phyloP scores from a whole-genome alignment of 805 yeast genomes.

The Schizosaccharomyces osmophilus region DNA sequence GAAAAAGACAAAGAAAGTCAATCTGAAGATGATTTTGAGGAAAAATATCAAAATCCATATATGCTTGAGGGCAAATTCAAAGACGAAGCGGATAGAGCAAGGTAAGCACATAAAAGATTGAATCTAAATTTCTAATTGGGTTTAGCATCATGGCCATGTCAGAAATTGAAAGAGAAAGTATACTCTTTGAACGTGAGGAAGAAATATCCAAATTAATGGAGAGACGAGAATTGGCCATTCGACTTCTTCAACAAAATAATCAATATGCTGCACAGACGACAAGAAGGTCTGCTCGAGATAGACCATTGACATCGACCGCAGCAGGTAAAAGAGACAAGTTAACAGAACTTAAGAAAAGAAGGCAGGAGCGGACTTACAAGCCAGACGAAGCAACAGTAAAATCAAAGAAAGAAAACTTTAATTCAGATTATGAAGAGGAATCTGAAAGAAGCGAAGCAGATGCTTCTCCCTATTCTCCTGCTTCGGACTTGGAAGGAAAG shows the following conservation, averaged over 20 bases:
- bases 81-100: conserved; percentile 50
- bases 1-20: not conserved
- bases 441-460: conserved; percentile 13
- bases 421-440: conserved; percentile 11
- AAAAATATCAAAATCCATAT: conserved; percentile 37
- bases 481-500: conserved; percentile 3
- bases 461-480: conserved; percentile 21
- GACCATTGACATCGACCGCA: conserved; percentile 15
- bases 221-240: conserved; percentile 55
- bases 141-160: conserved; percentile 26
- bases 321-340: conserved; percentile 28
- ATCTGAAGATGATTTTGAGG: conserved; percentile 13
- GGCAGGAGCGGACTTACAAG: conserved; percentile 27
- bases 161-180: conserved; percentile 77
- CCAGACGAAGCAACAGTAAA: not conserved
- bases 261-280: not conserved
- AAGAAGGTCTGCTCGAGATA: conserved; percentile 14
- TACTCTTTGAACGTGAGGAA: conserved; percentile 77
- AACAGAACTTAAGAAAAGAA: conserved; percentile 49
- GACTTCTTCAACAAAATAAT: conserved; percentile 28
- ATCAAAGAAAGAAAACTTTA: not conserved
- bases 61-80: conserved; percentile 83
- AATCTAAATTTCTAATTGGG: not conserved
- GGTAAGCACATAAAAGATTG: conserved; percentile 10
- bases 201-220: conserved; percentile 55